Conservation (phyloP, 2,329 filamentous ascomycete species). For the Fusarium ambrosium region DNA sequence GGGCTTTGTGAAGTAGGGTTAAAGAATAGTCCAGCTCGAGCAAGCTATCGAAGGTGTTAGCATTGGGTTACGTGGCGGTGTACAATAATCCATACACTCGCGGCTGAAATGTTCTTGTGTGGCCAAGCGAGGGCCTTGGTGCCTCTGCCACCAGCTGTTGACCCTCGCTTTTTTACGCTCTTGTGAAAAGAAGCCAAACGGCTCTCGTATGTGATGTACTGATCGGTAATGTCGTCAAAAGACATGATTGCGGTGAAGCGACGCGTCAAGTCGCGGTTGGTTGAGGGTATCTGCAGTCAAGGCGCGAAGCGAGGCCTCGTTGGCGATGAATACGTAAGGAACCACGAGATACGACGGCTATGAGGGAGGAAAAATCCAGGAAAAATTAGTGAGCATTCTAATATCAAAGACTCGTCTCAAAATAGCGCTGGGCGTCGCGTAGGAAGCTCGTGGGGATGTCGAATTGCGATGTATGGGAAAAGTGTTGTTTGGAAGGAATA, state of each 20-base stretch:
- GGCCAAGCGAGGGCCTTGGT: conserved; percentile 80
- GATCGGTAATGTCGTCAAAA: conserved; percentile 56
- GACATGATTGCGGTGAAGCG: conserved; percentile 47
- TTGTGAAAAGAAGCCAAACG: conserved; percentile 85
- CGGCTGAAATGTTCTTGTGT: conserved; percentile 63
- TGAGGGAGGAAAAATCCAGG: conserved; percentile 23
- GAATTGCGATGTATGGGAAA: conserved; percentile 12
- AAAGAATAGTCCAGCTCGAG: conserved; percentile 92
- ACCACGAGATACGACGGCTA: conserved; percentile 19
- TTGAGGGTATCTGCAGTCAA: conserved; percentile 29
- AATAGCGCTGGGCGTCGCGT: conserved; percentile 17
- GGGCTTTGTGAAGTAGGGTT: conserved; percentile 79
- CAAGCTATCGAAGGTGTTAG: conserved; percentile 72
- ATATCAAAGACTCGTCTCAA: conserved; percentile 12
- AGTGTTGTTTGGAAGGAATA: conserved; percentile 36
- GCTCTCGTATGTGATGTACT: conserved; percentile 76
- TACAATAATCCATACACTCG: conserved; percentile 45
- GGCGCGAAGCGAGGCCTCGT: conserved; percentile 36
- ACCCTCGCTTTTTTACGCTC: conserved; percentile 77
- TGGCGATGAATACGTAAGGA: conserved; percentile 7
- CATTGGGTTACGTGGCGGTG: conserved; percentile 13
- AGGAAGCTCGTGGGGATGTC: conserved; percentile 4
- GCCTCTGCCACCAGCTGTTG: conserved; percentile 67
- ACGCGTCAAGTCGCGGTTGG: conserved; percentile 38
- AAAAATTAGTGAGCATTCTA: conserved; percentile 38